Evolutionary conservation across 208 protist species (phyloP), one percentile per base, ranked within the genome.

Genomic region (Crithidia bombi): DNA sequence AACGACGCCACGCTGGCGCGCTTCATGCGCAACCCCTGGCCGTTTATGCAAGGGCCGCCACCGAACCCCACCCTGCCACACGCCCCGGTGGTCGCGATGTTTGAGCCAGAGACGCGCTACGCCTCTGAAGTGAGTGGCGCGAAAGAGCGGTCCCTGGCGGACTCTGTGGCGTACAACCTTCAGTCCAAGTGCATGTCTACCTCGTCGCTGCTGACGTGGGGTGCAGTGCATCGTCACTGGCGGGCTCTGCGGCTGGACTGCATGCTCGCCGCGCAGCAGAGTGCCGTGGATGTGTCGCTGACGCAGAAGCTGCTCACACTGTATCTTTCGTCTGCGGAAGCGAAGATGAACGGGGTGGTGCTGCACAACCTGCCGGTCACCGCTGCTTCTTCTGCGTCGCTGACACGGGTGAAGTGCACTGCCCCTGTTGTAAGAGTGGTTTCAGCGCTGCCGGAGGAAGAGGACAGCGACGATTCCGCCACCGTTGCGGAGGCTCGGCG

Each of bases 151-250:
- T 57, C 63, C 35, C 59, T 89, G 23, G 85, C 89, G 1, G 82
- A 95, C 75, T 86, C 86, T 23, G 47, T 93, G 26, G 92, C 92
- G 9, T 83, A 80, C 69, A 95, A 91, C 75, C 65, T 90, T 9
- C 51, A 73, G 23, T 58, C 25, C 41, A 78, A 83, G 36, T 84
- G 92, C 58, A 57, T 97, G 30, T 87, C 82, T 5, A 65, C 82
- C 33, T 56, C 86, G n/a, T 88, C 90, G 69, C 81, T 97, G 65
- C 76, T 97, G 55, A 78, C 81, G n/a, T 97, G 92, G 90, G 86
- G 85, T 6, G 67, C 85, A 0, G 65, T 83, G 43, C 74, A 89
- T 44, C 64, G 81, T 15, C 62, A 67, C 10, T 82, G 91, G 54
- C 80, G 83, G 57, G 65, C 81, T 12, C 67, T 94, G 35, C 65